These are phyloP conservation scores for Eudorina sp. DNA, from an alignment of 139 green algal genomes.

Conservation along the genomic window DNA sequence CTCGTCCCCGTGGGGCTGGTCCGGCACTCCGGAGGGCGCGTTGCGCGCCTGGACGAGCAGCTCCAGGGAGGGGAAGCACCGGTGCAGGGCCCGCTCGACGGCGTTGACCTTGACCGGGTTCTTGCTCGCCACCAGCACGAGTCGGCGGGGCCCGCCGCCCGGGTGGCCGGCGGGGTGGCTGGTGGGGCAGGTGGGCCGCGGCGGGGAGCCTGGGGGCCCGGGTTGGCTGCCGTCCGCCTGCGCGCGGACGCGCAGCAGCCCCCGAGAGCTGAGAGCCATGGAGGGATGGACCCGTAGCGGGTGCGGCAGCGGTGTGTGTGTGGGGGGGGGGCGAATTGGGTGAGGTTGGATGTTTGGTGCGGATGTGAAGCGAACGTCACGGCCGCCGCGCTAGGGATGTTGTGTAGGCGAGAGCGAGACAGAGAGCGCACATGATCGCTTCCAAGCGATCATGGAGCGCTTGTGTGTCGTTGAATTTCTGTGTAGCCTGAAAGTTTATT, in stretches of 20 bases:
- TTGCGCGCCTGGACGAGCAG: not conserved
- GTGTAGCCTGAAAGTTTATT: no score
- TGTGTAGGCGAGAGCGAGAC: no score
- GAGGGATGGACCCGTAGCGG: no score
- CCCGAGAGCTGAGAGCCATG: slow-evolving; percentile 1
- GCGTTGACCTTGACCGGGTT: slow-evolving; percentile 37
- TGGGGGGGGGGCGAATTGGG: no score
- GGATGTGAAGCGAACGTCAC: no score
- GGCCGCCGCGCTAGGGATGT: no score
- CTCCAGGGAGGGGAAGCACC: not conserved
- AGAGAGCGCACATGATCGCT: no score
- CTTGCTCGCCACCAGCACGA: not conserved
- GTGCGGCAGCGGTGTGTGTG: no score
- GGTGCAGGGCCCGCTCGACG: not conserved
- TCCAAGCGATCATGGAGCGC: no score
- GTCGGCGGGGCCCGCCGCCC: no score
- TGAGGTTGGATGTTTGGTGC: no score
- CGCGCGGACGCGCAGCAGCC: not conserved
- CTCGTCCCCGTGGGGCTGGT: slow-evolving; percentile 11
- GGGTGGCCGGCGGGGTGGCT: not conserved
- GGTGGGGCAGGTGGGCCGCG: not conserved
- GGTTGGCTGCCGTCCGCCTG: not conserved
- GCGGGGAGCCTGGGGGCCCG: not conserved
- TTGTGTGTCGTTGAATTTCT: no score
- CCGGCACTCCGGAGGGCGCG: not conserved